phyloP scores from a whole-genome alignment of 768 basidiomycete genomes.

The Hericium alpestre region DNA sequence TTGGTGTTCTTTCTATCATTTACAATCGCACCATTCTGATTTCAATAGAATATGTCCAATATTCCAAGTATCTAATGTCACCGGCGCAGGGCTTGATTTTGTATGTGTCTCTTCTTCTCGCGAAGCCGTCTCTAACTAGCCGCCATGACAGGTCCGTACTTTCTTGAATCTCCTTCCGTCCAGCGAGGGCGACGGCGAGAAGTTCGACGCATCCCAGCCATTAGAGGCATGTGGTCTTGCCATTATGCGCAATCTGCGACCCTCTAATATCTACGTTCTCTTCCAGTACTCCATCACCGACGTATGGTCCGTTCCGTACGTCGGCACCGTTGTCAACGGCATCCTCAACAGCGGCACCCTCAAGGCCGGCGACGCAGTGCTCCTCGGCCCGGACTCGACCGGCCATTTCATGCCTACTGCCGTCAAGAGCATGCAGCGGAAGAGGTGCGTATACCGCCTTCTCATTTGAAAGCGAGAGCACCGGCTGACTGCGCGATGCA shows the following conservation, averaged over 20 bases:
- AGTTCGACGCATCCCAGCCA: slow-evolving; percentile 71
- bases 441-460: slow-evolving; percentile 40
- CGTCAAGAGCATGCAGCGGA: slow-evolving; percentile 90
- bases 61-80: slow-evolving; percentile 89
- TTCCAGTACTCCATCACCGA: slow-evolving; percentile 74
- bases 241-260: background rate
- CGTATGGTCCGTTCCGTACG: slow-evolving; percentile 81
- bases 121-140: background rate
- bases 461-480: background rate
- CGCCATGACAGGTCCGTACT: slow-evolving; percentile 52
- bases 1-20: slow-evolving; percentile 19
- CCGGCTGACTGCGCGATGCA: slow-evolving; percentile 15
- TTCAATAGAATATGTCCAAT: slow-evolving; percentile 69
- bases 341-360: slow-evolving; percentile 68
- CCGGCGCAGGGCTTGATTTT: slow-evolving; percentile 79
- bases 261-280: slow-evolving; percentile 1
- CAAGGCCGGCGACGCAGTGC: slow-evolving; percentile 70
- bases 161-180: slow-evolving; percentile 88
- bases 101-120: slow-evolving; percentile 28
- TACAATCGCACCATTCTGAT: background rate
- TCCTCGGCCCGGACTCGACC: slow-evolving; percentile 87
- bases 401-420: slow-evolving; percentile 75
- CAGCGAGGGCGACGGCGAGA: slow-evolving; percentile 72
- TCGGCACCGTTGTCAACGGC: slow-evolving; percentile 77
- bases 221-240: slow-evolving; percentile 44